Base-by-base conservation (phyloP, 192 early-diverging fungal species). In the Backusella morwellensis region DNA sequence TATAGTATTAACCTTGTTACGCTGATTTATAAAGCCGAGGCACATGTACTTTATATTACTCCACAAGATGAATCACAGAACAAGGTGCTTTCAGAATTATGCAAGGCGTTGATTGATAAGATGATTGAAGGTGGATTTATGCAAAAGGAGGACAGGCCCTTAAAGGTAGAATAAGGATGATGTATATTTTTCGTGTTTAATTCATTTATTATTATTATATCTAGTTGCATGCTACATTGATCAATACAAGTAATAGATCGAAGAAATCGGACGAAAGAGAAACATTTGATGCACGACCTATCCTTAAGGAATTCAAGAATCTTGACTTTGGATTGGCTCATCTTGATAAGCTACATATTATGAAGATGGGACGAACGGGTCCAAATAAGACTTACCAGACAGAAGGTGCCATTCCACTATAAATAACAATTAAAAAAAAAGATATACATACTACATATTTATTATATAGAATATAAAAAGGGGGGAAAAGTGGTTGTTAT, bases 31-130 rank as follows among this genome's bases (percentile, higher is more conserved):
- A 66, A 52, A 77, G 75, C 71, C 12, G 66, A 81, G 56, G 68
- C 75, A 19, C 80, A 77, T 26, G 80, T 74, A 34, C 38, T 81
- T 5, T 81, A 81, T 34, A 77, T 77, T 35, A 36, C 77, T n/a
- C 66, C 67, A 4, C 66, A 81, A 66, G 80, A 81, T 70, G 76
- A 77, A 47, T 73, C 75, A 15, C 47, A 77, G 32, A 59, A 73
- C 47, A 68, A 74, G 47, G 26, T 77, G 7, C 40, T 81, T 8
- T 21, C 59, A 6, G n/a, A 69, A 40, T 35, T 81, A n/a, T 81
- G 80, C 63, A 50, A 72, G 19, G 40, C 59, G 3, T 72, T 80
- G 19, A 63, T 26, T 9, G 38, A 66, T 44, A 66, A 72, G 7
- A 72, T 80, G 70, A 1, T 77, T 3, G 75, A 80, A n/a, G 71